A percentile compares a stretch with the other conserved stretches of the same genome.
Conservation (phyloP, 176 grass and related monocot species). For the Coix lacrymajobi region DNA sequence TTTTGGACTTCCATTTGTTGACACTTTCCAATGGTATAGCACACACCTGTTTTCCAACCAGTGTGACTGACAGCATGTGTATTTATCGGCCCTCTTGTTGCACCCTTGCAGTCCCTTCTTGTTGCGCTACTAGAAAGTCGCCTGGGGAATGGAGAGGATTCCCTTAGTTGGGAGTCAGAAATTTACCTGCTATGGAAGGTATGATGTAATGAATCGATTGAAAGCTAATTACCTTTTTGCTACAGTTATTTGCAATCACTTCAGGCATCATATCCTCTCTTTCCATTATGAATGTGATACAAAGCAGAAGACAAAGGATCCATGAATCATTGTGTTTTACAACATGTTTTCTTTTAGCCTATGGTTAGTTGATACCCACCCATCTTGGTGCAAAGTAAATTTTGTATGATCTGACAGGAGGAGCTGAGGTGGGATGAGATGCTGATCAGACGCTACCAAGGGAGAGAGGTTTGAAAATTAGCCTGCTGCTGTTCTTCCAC, state of each 20-base stretch:
- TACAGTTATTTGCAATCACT: not conserved
- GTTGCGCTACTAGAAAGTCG: constrained; percentile 39
- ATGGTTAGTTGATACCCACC: not conserved
- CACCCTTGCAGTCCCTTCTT: constrained; percentile 54
- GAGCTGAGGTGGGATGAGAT: constrained; percentile 73
- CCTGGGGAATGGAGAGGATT: constrained; percentile 20
- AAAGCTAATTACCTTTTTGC: not conserved
- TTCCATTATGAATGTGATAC: not conserved
- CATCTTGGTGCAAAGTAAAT: constrained; percentile 2
- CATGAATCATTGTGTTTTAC: not conserved
- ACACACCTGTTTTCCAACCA: not conserved
- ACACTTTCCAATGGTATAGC: not conserved
- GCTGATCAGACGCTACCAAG: constrained; percentile 68
- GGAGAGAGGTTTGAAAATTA: constrained; percentile 63
- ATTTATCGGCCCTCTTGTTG: not conserved
- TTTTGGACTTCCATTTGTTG: not conserved
- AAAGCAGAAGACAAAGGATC: not conserved
- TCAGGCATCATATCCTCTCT: not conserved
- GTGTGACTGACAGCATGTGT: not conserved
- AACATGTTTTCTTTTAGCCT: constrained; percentile 10
- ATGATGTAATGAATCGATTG: constrained; percentile 10
- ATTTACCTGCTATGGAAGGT: constrained; percentile 48
- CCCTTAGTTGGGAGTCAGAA: constrained; percentile 29
- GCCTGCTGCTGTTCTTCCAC: not conserved
- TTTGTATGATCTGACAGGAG: constrained; percentile 43